Base-by-base conservation (phyloP, 1,284 basidiomycete species). In the Apiotrichum mycotoxinovorans region DNA sequence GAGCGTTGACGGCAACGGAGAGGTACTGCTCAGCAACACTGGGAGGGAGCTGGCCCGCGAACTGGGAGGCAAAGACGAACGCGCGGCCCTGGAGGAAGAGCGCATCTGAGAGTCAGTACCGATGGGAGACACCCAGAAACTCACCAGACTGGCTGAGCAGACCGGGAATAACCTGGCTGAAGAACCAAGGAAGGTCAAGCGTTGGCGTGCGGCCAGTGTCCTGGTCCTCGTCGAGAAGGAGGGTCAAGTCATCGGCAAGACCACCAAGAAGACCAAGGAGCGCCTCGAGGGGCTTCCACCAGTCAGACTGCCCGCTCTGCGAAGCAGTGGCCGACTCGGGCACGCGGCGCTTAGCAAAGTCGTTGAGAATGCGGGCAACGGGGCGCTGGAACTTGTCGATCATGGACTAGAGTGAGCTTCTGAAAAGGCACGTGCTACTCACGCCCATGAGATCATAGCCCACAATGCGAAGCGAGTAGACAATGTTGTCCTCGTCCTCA, bases 31-130 rank as follows among this genome's bases (percentile, higher is more conserved):
- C 83, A 2, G 87, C 85, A 42, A 92, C 80, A 53, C 85, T 80
- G 2, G 81, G 66, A 0, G 91, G 87, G 10, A 98, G 80, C 4
- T 87, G 76, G 57, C 85, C 84, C 0, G 90, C 84, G 68, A 86
- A 97, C 71, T 94, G 88, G 67, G 90, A 92, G 0, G 92, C 91
- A 68, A 98, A 95, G 40, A 98, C 90, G 62, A 98, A 96, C 2
- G 87, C 89, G 55, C 95, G 83, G 11, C 95, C 96, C 76, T 96
- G 93, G 47, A 98, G 77, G 82, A 97, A 97, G 0, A 91, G 89
- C 52, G 82, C 83, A 17, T 89, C 91, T 91, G 59, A 11, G 7
- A 33, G 34, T 20, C 25, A 20, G 22, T 8, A 27, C 14, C n/a
- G n/a, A 26, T 26, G 11, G 4, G 4, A 9, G 27, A 30, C 14